Evolutionary conservation across 352 stramenopile genomes (phyloP).

Genomic region (Globisporangium recalcitrans): DNA sequence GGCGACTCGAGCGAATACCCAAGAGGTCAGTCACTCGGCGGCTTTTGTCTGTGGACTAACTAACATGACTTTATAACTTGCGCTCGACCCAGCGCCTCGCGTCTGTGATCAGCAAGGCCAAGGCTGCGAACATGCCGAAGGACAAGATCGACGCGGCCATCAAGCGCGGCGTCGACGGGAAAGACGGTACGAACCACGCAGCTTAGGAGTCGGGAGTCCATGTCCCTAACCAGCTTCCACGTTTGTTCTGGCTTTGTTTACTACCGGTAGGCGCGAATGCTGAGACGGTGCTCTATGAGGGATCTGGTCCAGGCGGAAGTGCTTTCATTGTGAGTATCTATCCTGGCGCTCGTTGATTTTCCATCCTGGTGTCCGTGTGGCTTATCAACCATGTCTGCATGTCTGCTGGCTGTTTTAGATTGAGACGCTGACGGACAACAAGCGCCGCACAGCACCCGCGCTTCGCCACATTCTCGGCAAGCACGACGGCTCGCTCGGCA

Average conservation of each 20-base stretch:
- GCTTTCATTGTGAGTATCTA: slow-evolving; percentile 53
- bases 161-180: slow-evolving; percentile 77
- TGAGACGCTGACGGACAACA: slow-evolving; percentile 83
- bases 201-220: neutral
- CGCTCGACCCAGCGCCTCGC: slow-evolving; percentile 26
- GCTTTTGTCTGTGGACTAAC: too few relatives aligned
- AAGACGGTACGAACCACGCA: slow-evolving; percentile 36
- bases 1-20: too few relatives aligned
- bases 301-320: slow-evolving; percentile 59
- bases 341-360: neutral
- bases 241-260: neutral
- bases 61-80: slow-evolving; percentile 11
- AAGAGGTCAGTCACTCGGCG: too few relatives aligned
- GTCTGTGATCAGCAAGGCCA: slow-evolving; percentile 63
- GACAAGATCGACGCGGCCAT: slow-evolving; percentile 81
- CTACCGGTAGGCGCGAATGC: slow-evolving; percentile 53
- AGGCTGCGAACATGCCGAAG: slow-evolving; percentile 79
- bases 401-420: slow-evolving; percentile 32
- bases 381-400: neutral
- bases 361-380: neutral
- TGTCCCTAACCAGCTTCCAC: neutral
- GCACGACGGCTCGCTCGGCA: slow-evolving; percentile 54
- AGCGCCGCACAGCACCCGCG: slow-evolving; percentile 71
- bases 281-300: slow-evolving; percentile 77
- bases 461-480: slow-evolving; percentile 75